Base-by-base conservation (phyloP, 306 rosid species). In the Trichosanthes truncata region DNA sequence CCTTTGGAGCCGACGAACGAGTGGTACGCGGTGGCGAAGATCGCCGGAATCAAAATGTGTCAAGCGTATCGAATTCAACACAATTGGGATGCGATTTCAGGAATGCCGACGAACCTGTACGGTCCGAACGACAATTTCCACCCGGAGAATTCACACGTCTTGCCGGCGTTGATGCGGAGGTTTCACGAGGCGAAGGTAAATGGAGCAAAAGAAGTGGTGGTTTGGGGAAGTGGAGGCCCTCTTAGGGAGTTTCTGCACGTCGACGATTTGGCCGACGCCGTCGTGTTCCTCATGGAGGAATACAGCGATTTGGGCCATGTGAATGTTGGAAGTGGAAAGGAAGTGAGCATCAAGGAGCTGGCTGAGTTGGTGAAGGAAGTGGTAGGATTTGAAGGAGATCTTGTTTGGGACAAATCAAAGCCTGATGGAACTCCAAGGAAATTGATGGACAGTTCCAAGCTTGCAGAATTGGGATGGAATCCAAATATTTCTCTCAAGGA, bases 371-470 rank as follows among this genome's bases (percentile, higher is more conserved):
- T 94, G 82, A 94, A 92, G 90, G 97, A 94, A 59, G 98, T 89
- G 52, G 98, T 94, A 49, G 97, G 95, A 49, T 92, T 92, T 49
- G 91, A 86, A 78, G 98, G 98, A 4, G 85, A 85, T 65, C 98
- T 94, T 72, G 90, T 92, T 79, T 94, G 98, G 98, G 98, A 94
- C 84, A 48, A 80, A 21, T 79, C 97, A 21, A 94, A 92, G 86
- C 98, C 97, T 14, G 98, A 94, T 51, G 98, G 98, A 12, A 94
- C 98, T 79, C 98, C 97, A 4, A 88, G 98, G 82, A 94, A 94
- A 87, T 86, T 94, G 82, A 94, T 94, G 98, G 97, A 94, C 79
- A 88, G 93, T 89, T 92, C 92, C 0, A 91, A 89, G 86, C 96
- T 94, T 18, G 90, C 90, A 0, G 83, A 81, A 18, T 49, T 92